These are phyloP conservation scores for Suillus subluteus DNA, from an alignment of 768 basidiomycete species.

Conservation along the genomic window DNA sequence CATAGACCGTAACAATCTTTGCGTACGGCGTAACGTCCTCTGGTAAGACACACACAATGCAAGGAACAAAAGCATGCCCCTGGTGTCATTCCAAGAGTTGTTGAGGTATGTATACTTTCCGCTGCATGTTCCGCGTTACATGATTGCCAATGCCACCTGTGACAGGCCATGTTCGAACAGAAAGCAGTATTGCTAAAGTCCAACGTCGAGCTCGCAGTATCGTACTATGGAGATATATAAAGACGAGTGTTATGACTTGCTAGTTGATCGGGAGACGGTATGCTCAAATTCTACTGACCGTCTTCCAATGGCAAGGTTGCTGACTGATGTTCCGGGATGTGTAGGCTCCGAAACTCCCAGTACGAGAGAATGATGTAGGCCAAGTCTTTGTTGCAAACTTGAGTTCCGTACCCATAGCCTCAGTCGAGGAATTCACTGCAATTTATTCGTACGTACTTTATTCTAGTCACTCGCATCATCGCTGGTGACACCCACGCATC, in stretches of 20 bases:
- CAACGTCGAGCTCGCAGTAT: constrained; percentile 55
- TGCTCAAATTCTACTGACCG: constrained; percentile 23
- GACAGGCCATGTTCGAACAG: constrained; percentile 61
- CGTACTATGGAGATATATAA: constrained; percentile 93
- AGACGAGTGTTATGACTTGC: constrained; percentile 87
- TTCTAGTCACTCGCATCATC: not conserved
- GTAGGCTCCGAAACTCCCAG: constrained; percentile 58
- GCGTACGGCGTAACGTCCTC: constrained; percentile 92
- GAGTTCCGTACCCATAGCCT: constrained; percentile 39
- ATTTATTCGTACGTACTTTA: constrained; percentile 46
- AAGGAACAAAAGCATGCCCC: constrained; percentile 71
- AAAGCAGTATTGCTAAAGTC: constrained; percentile 42
- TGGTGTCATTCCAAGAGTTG: constrained; percentile 85
- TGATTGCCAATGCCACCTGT: constrained; percentile 4
- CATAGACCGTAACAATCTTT: constrained; percentile 82
- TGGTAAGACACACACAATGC: constrained; percentile 94
- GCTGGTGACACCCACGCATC: not conserved
- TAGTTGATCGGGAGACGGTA: constrained; percentile 72
- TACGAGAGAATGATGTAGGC: constrained; percentile 55
- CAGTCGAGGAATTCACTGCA: constrained; percentile 49
- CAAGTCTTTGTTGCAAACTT: constrained; percentile 61
- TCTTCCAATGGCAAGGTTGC: not conserved
- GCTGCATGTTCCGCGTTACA: not conserved
- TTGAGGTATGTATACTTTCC: constrained; percentile 53
- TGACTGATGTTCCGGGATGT: not conserved